phyloP scores from a whole-genome alignment of 495 filamentous ascomycete species.

The Neurospora sp. region DNA sequence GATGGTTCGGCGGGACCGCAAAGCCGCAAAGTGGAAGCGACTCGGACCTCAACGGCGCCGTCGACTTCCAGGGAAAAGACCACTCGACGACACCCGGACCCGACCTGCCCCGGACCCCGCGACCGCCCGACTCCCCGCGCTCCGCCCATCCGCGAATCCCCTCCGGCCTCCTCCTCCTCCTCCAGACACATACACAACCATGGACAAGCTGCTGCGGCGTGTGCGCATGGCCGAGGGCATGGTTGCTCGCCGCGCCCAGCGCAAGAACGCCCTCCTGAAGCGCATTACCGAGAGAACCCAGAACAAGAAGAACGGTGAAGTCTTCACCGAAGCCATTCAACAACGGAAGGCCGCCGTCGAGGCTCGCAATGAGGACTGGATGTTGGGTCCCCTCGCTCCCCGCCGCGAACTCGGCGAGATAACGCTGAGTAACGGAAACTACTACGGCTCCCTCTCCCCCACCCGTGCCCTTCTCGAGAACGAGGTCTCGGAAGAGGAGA shows the following conservation, averaged over 20 bases:
- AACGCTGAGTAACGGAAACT: slow-evolving; percentile 16
- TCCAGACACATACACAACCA: slow-evolving; percentile 26
- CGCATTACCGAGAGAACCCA: slow-evolving; percentile 26
- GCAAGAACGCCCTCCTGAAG: slow-evolving; percentile 18
- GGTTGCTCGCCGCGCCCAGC: slow-evolving; percentile 39
- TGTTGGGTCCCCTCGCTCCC: slow-evolving; percentile 66
- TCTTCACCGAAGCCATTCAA: neutral
- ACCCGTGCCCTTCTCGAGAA: slow-evolving; percentile 18
- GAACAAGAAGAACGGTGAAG: slow-evolving; percentile 7
- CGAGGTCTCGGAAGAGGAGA: slow-evolving; percentile 11
- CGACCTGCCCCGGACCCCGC: neutral
- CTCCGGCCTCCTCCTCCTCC: neutral
- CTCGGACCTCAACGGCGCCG: neutral
- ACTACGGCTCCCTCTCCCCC: slow-evolving; percentile 17
- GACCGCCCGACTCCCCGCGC: neutral
- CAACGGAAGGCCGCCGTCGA: slow-evolving; percentile 23
- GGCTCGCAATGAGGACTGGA: slow-evolving; percentile 54
- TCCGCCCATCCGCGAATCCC: neutral
- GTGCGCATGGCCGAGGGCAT: slow-evolving; percentile 57
- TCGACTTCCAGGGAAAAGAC: neutral
- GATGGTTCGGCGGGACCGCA: neutral
- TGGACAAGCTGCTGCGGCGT: slow-evolving; percentile 69
- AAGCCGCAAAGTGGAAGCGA: neutral
- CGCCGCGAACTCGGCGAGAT: slow-evolving; percentile 51
- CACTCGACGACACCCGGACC: neutral